Conservation (phyloP, 2,329 filamentous ascomycete genomes). For the Diaporthe humulicola region DNA sequence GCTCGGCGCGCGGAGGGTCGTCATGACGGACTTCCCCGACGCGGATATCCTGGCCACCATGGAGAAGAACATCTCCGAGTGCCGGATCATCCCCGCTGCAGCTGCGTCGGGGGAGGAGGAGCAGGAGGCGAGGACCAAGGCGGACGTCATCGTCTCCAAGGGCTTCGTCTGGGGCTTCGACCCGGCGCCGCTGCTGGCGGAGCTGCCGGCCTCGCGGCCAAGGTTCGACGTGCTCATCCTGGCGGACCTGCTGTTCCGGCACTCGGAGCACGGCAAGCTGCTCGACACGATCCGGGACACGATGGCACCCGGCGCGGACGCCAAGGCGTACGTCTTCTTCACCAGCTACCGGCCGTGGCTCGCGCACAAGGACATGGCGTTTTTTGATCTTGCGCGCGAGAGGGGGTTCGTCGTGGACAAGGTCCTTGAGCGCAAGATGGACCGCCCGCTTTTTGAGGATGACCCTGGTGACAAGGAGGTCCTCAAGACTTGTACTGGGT, state of each 20-base stretch:
- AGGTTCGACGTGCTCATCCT: slow-evolving; percentile 87
- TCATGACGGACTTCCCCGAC: slow-evolving; percentile 93
- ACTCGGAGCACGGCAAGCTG: slow-evolving; percentile 86
- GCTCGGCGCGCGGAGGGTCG: slow-evolving; percentile 76
- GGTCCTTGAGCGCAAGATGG: slow-evolving; percentile 84
- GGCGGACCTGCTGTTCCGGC: slow-evolving; percentile 91
- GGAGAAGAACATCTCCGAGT: slow-evolving; percentile 78
- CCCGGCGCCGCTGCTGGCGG: slow-evolving; percentile 67
- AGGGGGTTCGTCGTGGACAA: slow-evolving; percentile 83
- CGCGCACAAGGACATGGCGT: slow-evolving; percentile 84
- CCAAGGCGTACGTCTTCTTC: slow-evolving; percentile 88
- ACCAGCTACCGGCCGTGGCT: slow-evolving; percentile 95
- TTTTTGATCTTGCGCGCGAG: slow-evolving; percentile 82
- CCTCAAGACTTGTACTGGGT: slow-evolving; percentile 86
- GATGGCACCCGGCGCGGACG: slow-evolving; percentile 66
- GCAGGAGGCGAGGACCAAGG: slow-evolving; percentile 45
- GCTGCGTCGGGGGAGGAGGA: slow-evolving; percentile 52
- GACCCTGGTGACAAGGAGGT: slow-evolving; percentile 88
- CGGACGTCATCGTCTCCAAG: slow-evolving; percentile 64
- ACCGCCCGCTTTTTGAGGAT: slow-evolving; percentile 88
- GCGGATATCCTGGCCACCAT: slow-evolving; percentile 85
- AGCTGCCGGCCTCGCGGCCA: slow-evolving; percentile 55
- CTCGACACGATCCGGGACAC: slow-evolving; percentile 78
- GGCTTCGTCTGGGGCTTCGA: slow-evolving; percentile 90
- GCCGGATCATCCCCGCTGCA: slow-evolving; percentile 53